Conservation (phyloP, 2,329 filamentous ascomycete species). For the Fusarium heterosporum region DNA sequence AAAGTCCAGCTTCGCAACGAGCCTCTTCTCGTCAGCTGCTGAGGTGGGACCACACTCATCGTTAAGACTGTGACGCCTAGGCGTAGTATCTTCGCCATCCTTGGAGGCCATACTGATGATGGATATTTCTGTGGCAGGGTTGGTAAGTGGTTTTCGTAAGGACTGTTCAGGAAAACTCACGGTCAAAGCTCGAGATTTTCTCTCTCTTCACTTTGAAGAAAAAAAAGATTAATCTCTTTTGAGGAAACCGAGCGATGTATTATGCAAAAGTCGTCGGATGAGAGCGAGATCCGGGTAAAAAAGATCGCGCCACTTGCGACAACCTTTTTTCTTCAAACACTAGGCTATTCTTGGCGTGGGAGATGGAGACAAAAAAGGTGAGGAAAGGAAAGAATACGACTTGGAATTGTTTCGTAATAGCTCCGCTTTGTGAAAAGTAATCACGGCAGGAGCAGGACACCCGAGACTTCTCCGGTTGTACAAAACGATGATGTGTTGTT, state of each 20-base stretch:
- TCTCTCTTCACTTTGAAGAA: not conserved
- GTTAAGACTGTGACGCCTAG: slow-evolving; percentile 30
- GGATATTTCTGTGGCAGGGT: slow-evolving; percentile 2
- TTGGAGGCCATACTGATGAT: slow-evolving; percentile 22
- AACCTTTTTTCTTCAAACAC: slow-evolving; percentile 21
- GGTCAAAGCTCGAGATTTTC: not conserved
- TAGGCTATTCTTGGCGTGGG: slow-evolving; percentile 36
- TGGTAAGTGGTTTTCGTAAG: not conserved
- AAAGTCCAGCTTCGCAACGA: slow-evolving; percentile 73
- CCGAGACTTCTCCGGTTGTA: slow-evolving; percentile 30
- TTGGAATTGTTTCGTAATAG: slow-evolving; percentile 19
- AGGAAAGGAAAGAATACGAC: slow-evolving; percentile 6
- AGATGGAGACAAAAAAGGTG: not conserved
- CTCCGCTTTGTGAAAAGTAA: slow-evolving; percentile 21
- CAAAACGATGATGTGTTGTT: not conserved
- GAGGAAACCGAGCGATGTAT: slow-evolving; percentile 15
- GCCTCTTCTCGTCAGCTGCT: slow-evolving; percentile 60
- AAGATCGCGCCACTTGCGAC: slow-evolving; percentile 29
- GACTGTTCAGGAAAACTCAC: slow-evolving; percentile 9
- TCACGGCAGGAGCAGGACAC: slow-evolving; percentile 28
- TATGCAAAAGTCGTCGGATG: slow-evolving; percentile 1
- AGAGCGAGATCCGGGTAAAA: slow-evolving; percentile 2
- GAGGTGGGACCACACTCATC: slow-evolving; percentile 34
- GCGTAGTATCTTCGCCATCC: slow-evolving; percentile 25
- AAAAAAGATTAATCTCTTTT: not conserved